Conservation (phyloP, 2,329 filamentous ascomycete species). For the Alternaria viburni region DNA sequence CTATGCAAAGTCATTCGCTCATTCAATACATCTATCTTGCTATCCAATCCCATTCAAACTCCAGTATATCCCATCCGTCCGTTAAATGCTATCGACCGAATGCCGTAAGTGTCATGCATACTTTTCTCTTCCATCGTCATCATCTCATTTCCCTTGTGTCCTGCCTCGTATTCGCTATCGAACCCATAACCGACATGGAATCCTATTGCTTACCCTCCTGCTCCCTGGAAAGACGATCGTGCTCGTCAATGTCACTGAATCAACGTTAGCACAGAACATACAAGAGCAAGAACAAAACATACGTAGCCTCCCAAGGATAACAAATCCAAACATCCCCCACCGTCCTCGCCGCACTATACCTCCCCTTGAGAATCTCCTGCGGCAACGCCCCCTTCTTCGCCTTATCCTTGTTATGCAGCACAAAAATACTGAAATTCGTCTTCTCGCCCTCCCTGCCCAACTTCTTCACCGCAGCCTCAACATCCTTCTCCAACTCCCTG, state of each 20-base stretch:
- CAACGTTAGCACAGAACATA: neutral
- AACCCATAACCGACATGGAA: too few species aligned
- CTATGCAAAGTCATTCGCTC: accelerated
- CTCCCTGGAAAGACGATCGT: slow-evolving; percentile 72
- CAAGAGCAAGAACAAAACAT: slow-evolving; percentile 37
- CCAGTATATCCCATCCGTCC: neutral
- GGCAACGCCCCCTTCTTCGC: slow-evolving; percentile 88
- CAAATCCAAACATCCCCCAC: slow-evolving; percentile 97
- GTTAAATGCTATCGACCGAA: neutral
- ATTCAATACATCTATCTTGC: neutral
- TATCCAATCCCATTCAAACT: neutral
- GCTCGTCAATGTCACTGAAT: slow-evolving; percentile 82
- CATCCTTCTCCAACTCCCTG: slow-evolving; percentile 91
- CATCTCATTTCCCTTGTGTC: neutral
- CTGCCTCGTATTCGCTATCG: too few species aligned
- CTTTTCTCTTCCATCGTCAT: neutral
- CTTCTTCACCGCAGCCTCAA: slow-evolving; percentile 77
- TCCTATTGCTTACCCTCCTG: slow-evolving; percentile 29
- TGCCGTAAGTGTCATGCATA: neutral
- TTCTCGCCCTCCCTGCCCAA: slow-evolving; percentile 71
- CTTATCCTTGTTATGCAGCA: slow-evolving; percentile 99
- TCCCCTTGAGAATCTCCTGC: slow-evolving; percentile 73
- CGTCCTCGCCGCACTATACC: slow-evolving; percentile 86
- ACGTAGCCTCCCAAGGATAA: slow-evolving; percentile 96
- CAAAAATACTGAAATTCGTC: slow-evolving; percentile 93